A percentile compares a stretch with the other conserved stretches of the same genome.
phyloP scores from a whole-genome alignment of 352 stramenopile genomes.

The Phytophthora syringae region DNA sequence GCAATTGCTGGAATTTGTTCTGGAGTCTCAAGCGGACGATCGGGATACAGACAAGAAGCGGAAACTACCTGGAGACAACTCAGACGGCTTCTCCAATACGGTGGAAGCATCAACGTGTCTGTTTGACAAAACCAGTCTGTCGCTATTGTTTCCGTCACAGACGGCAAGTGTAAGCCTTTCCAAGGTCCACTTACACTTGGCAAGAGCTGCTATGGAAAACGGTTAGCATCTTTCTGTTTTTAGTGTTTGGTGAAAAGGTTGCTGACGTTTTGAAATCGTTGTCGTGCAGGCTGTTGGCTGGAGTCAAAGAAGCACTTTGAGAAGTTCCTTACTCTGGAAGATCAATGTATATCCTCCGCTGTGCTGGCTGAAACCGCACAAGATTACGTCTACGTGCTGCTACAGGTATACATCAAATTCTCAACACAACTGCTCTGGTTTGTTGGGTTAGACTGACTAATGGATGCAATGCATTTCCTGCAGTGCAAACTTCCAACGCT shows the following conservation, averaged over 20 bases:
- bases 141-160: constrained; percentile 29
- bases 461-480: not conserved
- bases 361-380: constrained; percentile 15
- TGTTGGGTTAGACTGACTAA: constrained; percentile 1
- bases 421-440: not conserved
- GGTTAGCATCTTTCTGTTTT: constrained; percentile 26
- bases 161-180: constrained; percentile 12
- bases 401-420: constrained; percentile 43
- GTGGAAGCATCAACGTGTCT: constrained; percentile 10
- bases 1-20: constrained; percentile 64
- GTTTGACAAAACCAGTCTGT: constrained; percentile 24
- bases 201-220: constrained; percentile 51
- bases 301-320: constrained; percentile 55
- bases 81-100: not conserved
- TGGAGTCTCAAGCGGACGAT: constrained; percentile 20
- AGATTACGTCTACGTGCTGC: constrained; percentile 70
- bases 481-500: constrained; percentile 61
- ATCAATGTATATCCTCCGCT: not conserved
- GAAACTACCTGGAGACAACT: not conserved
- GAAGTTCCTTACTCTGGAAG: constrained; percentile 14
- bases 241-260: not conserved
- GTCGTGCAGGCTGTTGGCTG: constrained; percentile 39
- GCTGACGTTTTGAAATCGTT: constrained; percentile 8
- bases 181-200: constrained; percentile 42
- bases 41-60: constrained; percentile 17